Conservation (phyloP, 2,329 filamentous ascomycete genomes). For the Paraphoma chrysanthemicola region DNA sequence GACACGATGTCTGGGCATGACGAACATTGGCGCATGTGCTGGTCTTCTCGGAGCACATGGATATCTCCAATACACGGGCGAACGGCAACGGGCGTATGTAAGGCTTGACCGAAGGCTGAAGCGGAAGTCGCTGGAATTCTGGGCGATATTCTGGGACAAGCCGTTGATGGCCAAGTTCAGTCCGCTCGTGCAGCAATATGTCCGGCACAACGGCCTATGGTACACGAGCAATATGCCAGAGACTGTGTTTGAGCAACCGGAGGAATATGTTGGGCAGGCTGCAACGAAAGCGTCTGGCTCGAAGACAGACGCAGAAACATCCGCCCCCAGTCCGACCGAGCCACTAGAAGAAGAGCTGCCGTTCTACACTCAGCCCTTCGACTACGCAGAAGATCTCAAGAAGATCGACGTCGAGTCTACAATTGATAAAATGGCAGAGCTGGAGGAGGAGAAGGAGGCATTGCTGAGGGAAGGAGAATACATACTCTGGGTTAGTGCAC, state of each 20-base stretch:
- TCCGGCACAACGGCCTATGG: slow-evolving; percentile 33
- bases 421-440: slow-evolving; percentile 12
- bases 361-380: slow-evolving; percentile 27
- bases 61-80: slow-evolving; percentile 37
- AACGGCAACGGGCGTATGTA: slow-evolving; percentile 30
- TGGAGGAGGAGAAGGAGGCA: slow-evolving; percentile 17
- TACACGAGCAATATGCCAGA: slow-evolving; percentile 28
- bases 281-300: neutral
- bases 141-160: slow-evolving; percentile 33
- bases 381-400: slow-evolving; percentile 28
- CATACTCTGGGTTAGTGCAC: slow-evolving; percentile 20
- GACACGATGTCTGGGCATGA: slow-evolving; percentile 32
- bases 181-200: slow-evolving; percentile 33
- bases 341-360: slow-evolving; percentile 8
- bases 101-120: slow-evolving; percentile 20
- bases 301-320: neutral
- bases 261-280: slow-evolving; percentile 7
- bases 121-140: slow-evolving; percentile 31
- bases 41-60: slow-evolving; percentile 30
- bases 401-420: slow-evolving; percentile 19
- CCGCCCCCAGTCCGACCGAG: neutral
- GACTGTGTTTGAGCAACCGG: slow-evolving; percentile 20
- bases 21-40: slow-evolving; percentile 31
- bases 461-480: slow-evolving; percentile 31
- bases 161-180: slow-evolving; percentile 31